Base-by-base conservation (phyloP, 1,284 basidiomycete species). In the Sporisorium scitamineum region DNA sequence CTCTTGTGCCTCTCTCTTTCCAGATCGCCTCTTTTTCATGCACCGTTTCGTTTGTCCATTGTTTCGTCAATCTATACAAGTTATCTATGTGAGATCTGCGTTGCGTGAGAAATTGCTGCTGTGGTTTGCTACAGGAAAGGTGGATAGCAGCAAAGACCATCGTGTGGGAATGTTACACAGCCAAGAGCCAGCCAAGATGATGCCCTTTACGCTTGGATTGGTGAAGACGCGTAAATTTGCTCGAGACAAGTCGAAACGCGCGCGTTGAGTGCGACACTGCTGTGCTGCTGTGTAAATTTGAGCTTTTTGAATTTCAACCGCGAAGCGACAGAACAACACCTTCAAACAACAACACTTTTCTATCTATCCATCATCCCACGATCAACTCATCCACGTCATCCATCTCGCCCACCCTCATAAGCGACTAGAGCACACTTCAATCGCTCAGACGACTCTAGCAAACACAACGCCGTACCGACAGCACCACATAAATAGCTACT, bases 161-260 rank as follows among this genome's bases (percentile, higher is more conserved):
- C n/a, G n/a, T n/a, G n/a, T n/a, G n/a, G n/a, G n/a, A n/a, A n/a
- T n/a, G n/a, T n/a, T n/a, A n/a, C n/a, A 47, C 45, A 14, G 45
- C 45, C 45, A 52, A 16, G 34, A 41, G 52, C 44, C 6, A 34
- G 13, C 34, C 34, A 6, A 27, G 44, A 8, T 13, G 8, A n/a
- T 2, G 13, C 16, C n/a, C n/a, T n/a, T 31, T 6, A 27, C 6
- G n/a, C 27, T 51, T 22, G 14, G 20, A 34, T 34, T 57, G 31
- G 42, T 32, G 31, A 45, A 58, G 67, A 69, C 67, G 67, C 67
- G 67, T 63, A 52, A 62, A 63, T 59, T 62, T 54, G 44, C 22
- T n/a, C 16, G 20, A 10, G 24, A 53, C 37, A 47, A 60, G 66
- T n/a, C 16, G 20, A 10, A 31, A 53, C 37, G 52, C 66, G 66